Evolutionary conservation across 2,329 filamentous ascomycete species (phyloP).

Genomic region (Aspergillus sp.): DNA sequence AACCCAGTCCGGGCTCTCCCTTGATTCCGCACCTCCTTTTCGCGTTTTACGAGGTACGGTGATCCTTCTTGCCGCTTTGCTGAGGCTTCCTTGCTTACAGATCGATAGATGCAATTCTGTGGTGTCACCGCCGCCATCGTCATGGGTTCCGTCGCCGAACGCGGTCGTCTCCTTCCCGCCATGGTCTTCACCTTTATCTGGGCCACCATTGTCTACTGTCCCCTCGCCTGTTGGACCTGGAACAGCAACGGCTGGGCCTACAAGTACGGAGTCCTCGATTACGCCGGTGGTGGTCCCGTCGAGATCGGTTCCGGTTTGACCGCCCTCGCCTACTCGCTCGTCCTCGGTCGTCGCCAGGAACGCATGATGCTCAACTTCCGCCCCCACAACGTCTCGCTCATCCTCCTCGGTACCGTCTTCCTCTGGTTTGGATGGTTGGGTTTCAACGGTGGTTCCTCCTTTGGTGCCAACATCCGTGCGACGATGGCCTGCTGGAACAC

Average conservation of each 20-base stretch:
- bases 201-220: slow-evolving; percentile 97
- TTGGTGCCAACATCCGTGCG: slow-evolving; percentile 90
- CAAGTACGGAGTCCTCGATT: slow-evolving; percentile 89
- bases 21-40: slow-evolving; percentile 88
- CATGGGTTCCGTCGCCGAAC: slow-evolving; percentile 88
- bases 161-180: slow-evolving; percentile 85
- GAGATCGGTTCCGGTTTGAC: slow-evolving; percentile 94
- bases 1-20: slow-evolving; percentile 83
- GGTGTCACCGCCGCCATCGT: slow-evolving; percentile 88
- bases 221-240: slow-evolving; percentile 95
- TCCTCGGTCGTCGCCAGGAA: slow-evolving; percentile 93
- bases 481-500: slow-evolving; percentile 98
- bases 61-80: neutral
- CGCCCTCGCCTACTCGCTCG: slow-evolving; percentile 91
- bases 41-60: slow-evolving; percentile 81
- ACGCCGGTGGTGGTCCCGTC: slow-evolving; percentile 93
- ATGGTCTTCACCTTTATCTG: slow-evolving; percentile 97
- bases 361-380: slow-evolving; percentile 99
- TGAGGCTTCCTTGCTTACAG: neutral
- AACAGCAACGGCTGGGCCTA: slow-evolving; percentile 91
- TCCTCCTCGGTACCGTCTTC: slow-evolving; percentile 90
- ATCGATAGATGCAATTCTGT: slow-evolving; percentile 89
- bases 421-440: slow-evolving; percentile 99
- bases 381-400: slow-evolving; percentile 96
- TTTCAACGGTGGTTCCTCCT: slow-evolving; percentile 95